These are phyloP conservation scores for Candida ascalaphidarum DNA, from an alignment of 805 yeast genomes.

Conservation along the genomic window DNA sequence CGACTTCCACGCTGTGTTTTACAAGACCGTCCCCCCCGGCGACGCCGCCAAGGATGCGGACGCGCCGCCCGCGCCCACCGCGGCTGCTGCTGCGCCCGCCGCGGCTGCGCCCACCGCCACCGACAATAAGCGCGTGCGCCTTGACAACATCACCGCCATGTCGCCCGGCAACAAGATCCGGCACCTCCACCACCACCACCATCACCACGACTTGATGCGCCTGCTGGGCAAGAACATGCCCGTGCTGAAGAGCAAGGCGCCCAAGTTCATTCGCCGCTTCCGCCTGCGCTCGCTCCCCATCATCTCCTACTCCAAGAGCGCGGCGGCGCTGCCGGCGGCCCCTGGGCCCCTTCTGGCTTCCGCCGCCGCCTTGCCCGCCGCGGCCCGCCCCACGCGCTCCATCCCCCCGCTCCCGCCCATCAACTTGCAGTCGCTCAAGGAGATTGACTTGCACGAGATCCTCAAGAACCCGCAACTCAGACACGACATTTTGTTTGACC, in stretches of 20 bases:
- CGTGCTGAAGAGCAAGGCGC: constrained; percentile 13
- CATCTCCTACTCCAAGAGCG: constrained; percentile 19
- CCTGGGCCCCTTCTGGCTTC: constrained; percentile 2
- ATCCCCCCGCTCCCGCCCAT: constrained; percentile 69
- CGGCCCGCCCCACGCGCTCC: too few species aligned
- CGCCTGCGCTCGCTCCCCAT: constrained; percentile 35
- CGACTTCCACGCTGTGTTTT: constrained; percentile 25
- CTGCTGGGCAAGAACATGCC: constrained; percentile 1
- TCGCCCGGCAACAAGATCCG: constrained; percentile 14
- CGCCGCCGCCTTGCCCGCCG: constrained; percentile 8
- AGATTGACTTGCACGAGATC: constrained; percentile 82
- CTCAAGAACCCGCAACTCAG: constrained; percentile 86
- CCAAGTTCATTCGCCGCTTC: constrained; percentile 25
- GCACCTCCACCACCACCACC: constrained; percentile 10
- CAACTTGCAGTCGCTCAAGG: constrained; percentile 70
- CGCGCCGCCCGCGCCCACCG: too few species aligned
- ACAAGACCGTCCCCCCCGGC: constrained; percentile 14
- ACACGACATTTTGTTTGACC: constrained; percentile 89
- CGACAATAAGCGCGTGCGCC: constrained; percentile 3
- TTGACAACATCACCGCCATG: constrained; percentile 9
- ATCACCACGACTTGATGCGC: not conserved
- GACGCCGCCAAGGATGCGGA: constrained; percentile 10
- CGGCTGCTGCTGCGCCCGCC: constrained; percentile 2
- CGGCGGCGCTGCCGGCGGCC: constrained; percentile 7
- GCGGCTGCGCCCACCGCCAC: constrained; percentile 1